Percentiles rank a stretch among this genome's conserved stretches.
These are phyloP conservation scores for Fraxinus cuspidata DNA, from an alignment of 257 asterid species.

Conservation along the genomic window DNA sequence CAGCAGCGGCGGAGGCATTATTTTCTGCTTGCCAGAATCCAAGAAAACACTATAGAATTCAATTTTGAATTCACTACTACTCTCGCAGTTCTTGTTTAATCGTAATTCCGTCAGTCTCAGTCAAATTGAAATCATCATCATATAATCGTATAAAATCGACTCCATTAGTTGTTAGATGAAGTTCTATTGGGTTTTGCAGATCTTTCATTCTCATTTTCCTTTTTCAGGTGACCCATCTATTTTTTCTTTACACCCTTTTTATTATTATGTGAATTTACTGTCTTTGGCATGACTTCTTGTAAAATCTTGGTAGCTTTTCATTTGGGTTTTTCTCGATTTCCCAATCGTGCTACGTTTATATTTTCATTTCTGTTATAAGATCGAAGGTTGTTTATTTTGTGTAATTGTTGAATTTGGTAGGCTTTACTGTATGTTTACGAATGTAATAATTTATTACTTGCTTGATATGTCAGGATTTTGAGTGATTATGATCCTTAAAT, in stretches of 20 bases:
- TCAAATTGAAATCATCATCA: background rate
- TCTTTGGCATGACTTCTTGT: conserved; percentile 24
- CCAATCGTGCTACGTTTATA: conserved; percentile 13
- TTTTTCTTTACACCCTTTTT: conserved; percentile 13
- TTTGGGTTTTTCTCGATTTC: conserved; percentile 29
- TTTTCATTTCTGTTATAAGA: conserved; percentile 16
- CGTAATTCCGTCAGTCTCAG: background rate
- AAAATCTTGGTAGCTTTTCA: conserved; percentile 28
- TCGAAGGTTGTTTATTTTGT: conserved; percentile 14
- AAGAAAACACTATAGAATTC: background rate
- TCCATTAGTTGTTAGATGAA: conserved; percentile 24
- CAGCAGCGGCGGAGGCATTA: background rate
- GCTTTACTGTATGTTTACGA: conserved; percentile 20
- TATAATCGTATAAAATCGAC: background rate
- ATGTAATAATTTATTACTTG: conserved; percentile 8
- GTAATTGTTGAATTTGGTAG: conserved; percentile 13
- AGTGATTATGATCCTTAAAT: conserved; percentile 35
- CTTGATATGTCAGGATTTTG: conserved; percentile 16
- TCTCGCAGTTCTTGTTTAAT: too few species aligned
- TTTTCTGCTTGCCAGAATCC: background rate
- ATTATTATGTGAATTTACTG: conserved; percentile 18
- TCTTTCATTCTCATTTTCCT: conserved; percentile 35
- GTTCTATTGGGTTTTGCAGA: conserved; percentile 37
- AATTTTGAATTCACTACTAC: background rate
- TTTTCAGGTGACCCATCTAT: conserved; percentile 35